Percentiles rank a stretch among this genome's conserved stretches.
Evolutionary conservation across 352 stramenopile genomes (phyloP).

Genomic region (Phytopythium oedochilum): DNA sequence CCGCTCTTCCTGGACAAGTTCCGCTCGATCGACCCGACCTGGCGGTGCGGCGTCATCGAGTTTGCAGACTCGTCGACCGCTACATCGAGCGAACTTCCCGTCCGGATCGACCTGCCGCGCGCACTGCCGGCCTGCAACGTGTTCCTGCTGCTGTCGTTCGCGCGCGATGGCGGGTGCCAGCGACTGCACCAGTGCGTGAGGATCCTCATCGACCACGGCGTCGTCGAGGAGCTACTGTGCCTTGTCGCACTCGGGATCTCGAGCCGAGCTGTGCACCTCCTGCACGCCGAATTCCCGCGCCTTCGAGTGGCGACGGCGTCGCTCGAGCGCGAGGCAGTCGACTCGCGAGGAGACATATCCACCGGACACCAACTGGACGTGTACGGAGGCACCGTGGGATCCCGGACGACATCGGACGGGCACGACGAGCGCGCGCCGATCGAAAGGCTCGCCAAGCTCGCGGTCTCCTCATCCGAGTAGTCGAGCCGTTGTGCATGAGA

Average conservation of each 20-base stretch:
- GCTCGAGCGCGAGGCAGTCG: not conserved
- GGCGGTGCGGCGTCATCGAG: not conserved
- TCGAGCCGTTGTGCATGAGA: no score
- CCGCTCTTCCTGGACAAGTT: conserved; percentile 2
- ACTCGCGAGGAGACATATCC: not conserved
- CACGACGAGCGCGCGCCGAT: not conserved
- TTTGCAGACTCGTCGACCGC: not conserved
- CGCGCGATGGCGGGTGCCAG: not conserved
- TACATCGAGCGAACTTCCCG: not conserved
- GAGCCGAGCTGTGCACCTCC: not conserved
- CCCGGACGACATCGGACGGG: no score
- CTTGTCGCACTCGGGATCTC: not conserved
- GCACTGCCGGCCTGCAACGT: conserved; percentile 2
- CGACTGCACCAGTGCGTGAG: not conserved
- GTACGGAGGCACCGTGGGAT: not conserved
- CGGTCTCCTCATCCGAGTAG: no score
- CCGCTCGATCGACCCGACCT: not conserved
- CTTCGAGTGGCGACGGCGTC: not conserved
- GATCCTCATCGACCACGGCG: conserved; percentile 2
- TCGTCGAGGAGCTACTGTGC: conserved; percentile 2
- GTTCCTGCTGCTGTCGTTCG: conserved; percentile 13
- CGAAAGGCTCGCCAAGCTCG: not conserved
- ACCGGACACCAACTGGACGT: not conserved
- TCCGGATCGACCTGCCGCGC: not conserved
- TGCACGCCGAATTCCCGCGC: conserved; percentile 1